Percentiles rank a stretch among this genome's conserved stretches.
Conservation (phyloP, 1,284 basidiomycete species). For the Pisolithus thermaeus region DNA sequence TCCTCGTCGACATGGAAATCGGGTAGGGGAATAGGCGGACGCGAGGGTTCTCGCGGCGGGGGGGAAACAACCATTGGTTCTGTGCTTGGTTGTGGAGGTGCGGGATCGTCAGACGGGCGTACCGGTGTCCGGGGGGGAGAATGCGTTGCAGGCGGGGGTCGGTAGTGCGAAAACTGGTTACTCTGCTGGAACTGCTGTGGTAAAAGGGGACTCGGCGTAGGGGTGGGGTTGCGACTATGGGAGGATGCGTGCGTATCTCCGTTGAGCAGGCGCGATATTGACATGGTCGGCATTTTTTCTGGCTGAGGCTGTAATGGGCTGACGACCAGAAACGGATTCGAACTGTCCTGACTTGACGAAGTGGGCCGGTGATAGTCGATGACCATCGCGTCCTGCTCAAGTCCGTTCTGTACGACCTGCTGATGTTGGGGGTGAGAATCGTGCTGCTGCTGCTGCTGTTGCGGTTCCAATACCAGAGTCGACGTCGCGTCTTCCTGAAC, state of each 20-base stretch:
- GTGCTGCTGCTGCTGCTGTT: neutral
- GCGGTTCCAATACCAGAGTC: conserved; percentile 12
- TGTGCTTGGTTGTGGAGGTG: neutral
- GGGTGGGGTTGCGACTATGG: neutral
- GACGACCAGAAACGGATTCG: conserved; percentile 45
- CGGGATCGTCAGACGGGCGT: neutral
- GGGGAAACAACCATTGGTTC: conserved; percentile 23
- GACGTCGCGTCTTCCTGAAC: conserved; percentile 9
- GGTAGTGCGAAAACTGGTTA: conserved; percentile 12
- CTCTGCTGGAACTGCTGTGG: conserved; percentile 10
- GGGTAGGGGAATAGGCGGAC: conserved; percentile 57
- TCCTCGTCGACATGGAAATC: conserved; percentile 57
- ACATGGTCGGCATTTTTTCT: conserved; percentile 18
- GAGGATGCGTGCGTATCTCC: conserved; percentile 11
- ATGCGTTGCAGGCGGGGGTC: neutral
- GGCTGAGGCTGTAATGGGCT: conserved; percentile 43
- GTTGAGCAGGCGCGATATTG: conserved; percentile 23
- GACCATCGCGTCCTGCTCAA: conserved; percentile 27
- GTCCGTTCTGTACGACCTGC: conserved; percentile 2
- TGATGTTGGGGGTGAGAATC: neutral
- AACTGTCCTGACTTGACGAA: conserved; percentile 35
- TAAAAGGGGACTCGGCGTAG: neutral
- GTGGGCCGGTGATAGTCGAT: conserved; percentile 20
- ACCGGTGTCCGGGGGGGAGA: conserved; percentile 7
- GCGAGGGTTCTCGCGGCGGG: conserved; percentile 39